Evolutionary conservation across 2,329 filamentous ascomycete species (phyloP).

Genomic region (Sarocladium brachiariae): DNA sequence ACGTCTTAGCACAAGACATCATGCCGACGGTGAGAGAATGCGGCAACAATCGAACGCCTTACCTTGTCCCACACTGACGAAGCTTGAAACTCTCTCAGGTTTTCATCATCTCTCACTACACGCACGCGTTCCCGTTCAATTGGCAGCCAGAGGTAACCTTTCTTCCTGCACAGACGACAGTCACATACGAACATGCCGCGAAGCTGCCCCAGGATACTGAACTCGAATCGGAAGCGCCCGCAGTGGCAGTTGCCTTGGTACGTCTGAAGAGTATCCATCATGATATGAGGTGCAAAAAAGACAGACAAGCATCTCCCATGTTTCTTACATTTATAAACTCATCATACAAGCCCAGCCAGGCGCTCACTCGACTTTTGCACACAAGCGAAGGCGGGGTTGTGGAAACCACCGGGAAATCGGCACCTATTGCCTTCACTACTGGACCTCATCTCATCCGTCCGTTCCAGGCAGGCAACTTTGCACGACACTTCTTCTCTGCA

Average conservation of each 20-base stretch:
- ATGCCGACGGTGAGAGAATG: background rate
- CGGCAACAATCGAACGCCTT: background rate
- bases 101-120: conserved; percentile 13
- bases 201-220: conserved; percentile 12
- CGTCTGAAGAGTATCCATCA: background rate
- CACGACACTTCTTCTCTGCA: no score
- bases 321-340: no score
- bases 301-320: no score
- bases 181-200: conserved; percentile 14
- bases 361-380: no score
- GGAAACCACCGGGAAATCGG: no score
- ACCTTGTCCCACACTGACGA: conserved; percentile 14
- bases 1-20: background rate
- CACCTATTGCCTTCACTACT: no score
- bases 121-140: conserved; percentile 9
- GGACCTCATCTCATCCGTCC: no score
- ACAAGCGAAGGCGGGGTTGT: no score
- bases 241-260: conserved; percentile 23
- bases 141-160: conserved; percentile 22
- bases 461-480: no score
- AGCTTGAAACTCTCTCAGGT: conserved; percentile 6
- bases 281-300: no score
- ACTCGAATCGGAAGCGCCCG: conserved; percentile 20
- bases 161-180: conserved; percentile 21
- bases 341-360: no score